These are phyloP conservation scores for Lanmaoa rubissima DNA, from an alignment of 768 basidiomycete genomes.

Conservation along the genomic window DNA sequence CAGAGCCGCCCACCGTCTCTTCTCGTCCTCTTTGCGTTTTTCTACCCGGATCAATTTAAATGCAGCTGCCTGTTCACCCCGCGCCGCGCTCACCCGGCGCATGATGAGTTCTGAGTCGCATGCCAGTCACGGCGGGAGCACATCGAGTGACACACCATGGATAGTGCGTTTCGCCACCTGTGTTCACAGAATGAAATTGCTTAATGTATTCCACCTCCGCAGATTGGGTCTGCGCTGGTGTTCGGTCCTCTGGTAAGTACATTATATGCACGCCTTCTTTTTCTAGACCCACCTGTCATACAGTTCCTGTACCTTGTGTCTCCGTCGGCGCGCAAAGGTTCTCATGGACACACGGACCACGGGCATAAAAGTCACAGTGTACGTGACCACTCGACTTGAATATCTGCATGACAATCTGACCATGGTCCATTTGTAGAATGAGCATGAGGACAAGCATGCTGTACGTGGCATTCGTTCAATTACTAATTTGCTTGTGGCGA, in stretches of 20 bases:
- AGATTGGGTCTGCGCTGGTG: slow-evolving; percentile 34
- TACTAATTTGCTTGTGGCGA: not conserved
- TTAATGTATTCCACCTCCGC: not conserved
- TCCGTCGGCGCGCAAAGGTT: slow-evolving; percentile 26
- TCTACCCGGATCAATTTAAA: slow-evolving; percentile 4
- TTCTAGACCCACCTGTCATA: not conserved
- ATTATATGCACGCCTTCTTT: not conserved
- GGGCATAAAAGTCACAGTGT: slow-evolving; percentile 23
- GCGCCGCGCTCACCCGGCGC: slow-evolving; percentile 20
- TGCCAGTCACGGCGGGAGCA: slow-evolving; percentile 14
- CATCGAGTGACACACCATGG: slow-evolving; percentile 27
- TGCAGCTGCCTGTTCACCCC: slow-evolving; percentile 13
- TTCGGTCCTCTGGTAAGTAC: slow-evolving; percentile 32
- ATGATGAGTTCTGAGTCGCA: slow-evolving; percentile 28
- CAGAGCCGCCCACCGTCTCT: slow-evolving; percentile 19
- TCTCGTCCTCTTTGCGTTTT: slow-evolving; percentile 18
- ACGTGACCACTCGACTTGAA: slow-evolving; percentile 7
- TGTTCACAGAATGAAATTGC: not conserved
- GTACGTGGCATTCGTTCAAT: slow-evolving; percentile 14
- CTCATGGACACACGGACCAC: slow-evolving; percentile 24
- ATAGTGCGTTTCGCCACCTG: slow-evolving; percentile 22
- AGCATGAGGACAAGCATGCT: slow-evolving; percentile 7
- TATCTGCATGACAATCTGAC: slow-evolving; percentile 12
- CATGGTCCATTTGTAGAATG: slow-evolving; percentile 10
- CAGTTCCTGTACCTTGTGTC: slow-evolving; percentile 34